phyloP scores from a whole-genome alignment of 371 early-diverging fungal species.

The Ecytonucleospora hepatopenaei region DNA sequence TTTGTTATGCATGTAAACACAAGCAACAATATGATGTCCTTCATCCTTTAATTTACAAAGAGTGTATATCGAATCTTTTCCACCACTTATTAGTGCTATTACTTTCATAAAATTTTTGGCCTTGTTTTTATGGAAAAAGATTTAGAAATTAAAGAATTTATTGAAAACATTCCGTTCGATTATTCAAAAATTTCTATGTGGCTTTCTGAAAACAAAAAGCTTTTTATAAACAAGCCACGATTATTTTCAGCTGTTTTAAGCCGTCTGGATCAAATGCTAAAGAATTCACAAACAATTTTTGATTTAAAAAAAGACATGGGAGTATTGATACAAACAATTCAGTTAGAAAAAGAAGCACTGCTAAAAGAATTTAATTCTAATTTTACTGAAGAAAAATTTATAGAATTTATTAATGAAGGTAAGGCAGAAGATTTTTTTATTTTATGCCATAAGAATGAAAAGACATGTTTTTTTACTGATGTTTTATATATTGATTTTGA shows the following conservation, averaged over 20 bases:
- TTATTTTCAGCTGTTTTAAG: conserved; percentile 5
- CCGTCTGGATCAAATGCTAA: conserved; percentile 1
- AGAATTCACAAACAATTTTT: not conserved
- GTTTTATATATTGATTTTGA: not conserved
- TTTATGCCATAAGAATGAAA: not conserved
- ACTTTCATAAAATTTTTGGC: conserved; percentile 42
- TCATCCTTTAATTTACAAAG: conserved; percentile 79
- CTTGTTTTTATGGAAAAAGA: not conserved
- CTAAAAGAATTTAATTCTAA: conserved; percentile 8
- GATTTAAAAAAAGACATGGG: conserved; percentile 15
- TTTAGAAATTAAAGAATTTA: not conserved
- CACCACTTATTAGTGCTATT: conserved; percentile 65
- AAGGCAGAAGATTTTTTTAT: conserved; percentile 9
- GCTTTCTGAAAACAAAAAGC: not conserved
- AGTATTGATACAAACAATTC: conserved; percentile 9
- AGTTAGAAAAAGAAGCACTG: conserved; percentile 11
- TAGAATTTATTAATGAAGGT: conserved; percentile 2
- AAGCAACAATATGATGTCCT: conserved; percentile 78
- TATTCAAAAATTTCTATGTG: not conserved
- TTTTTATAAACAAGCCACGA: not conserved
- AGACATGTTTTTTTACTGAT: conserved; percentile 11
- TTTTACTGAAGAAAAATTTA: conserved; percentile 2
- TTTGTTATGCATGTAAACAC: conserved; percentile 71
- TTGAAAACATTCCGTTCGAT: conserved; percentile 4
- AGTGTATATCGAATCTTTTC: conserved; percentile 92